phyloP scores from a whole-genome alignment of 805 yeast species.

The Candida vartiovaarae region DNA sequence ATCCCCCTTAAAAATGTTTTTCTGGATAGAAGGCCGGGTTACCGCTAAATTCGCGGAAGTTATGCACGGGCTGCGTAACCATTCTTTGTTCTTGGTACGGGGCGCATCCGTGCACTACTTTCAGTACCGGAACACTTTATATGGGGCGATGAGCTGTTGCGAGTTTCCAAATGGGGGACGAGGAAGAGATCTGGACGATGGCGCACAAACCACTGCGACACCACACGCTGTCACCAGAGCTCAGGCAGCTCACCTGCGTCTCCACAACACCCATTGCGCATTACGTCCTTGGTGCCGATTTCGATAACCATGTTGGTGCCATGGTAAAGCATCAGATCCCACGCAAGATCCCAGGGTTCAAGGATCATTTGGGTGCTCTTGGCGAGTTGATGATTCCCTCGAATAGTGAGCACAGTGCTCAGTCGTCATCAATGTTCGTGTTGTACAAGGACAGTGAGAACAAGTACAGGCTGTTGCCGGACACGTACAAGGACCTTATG shows the following conservation, averaged over 20 bases:
- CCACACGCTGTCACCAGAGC: no score
- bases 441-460: slow-evolving; percentile 34
- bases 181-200: no score
- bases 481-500: slow-evolving; percentile 10
- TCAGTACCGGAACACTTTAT: no score
- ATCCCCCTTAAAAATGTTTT: no score
- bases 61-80: no score
- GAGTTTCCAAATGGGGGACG: no score
- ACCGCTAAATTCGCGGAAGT: no score
- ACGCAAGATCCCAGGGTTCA: slow-evolving; percentile 29
- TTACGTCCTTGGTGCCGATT: slow-evolving; percentile 65
- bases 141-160: no score
- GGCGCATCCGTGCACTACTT: no score
- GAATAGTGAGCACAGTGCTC: slow-evolving; percentile 47
- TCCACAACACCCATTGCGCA: slow-evolving; percentile 32
- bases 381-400: slow-evolving; percentile 59
- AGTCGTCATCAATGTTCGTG: slow-evolving; percentile 52
- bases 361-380: slow-evolving; percentile 28
- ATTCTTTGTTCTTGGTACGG: no score
- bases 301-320: slow-evolving; percentile 74
- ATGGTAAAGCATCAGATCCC: slow-evolving; percentile 58
- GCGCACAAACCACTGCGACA: no score
- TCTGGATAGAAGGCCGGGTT: no score
- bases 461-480: slow-evolving; percentile 17
- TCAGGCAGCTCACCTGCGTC: neutral